Evolutionary conservation across 306 rosid genomes (phyloP).

Genomic region (Vigna radiata): DNA sequence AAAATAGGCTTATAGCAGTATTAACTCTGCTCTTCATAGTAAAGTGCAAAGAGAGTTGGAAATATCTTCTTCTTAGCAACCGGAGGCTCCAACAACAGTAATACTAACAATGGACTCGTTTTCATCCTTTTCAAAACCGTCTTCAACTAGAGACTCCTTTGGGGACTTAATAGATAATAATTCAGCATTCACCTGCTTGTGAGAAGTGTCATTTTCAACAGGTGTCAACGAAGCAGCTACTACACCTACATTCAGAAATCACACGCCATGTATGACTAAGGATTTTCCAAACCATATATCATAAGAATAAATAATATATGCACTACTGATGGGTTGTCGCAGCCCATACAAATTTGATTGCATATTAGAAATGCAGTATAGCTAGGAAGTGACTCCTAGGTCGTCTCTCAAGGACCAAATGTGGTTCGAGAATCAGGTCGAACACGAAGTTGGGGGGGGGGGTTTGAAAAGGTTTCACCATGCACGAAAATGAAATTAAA

Average conservation of each 20-base stretch:
- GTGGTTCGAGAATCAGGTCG: too few relatives aligned
- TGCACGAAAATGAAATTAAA: too few relatives aligned
- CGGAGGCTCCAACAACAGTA: constrained; percentile 94
- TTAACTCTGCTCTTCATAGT: constrained; percentile 89
- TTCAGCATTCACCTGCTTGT: constrained; percentile 56
- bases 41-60: constrained; percentile 93
- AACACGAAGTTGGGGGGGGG: too few relatives aligned
- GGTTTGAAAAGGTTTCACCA: too few relatives aligned
- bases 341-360: too few relatives aligned
- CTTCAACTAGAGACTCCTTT: constrained; percentile 47
- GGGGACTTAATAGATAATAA: constrained; percentile 45
- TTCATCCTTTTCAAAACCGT: constrained; percentile 40
- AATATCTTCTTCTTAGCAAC: constrained; percentile 96
- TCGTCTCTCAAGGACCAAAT: too few relatives aligned
- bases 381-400: too few relatives aligned
- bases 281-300: constrained; percentile 16
- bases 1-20: too few relatives aligned
- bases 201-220: constrained; percentile 51
- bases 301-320: neutral
- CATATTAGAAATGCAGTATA: too few relatives aligned
- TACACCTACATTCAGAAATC: constrained; percentile 53
- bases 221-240: constrained; percentile 51
- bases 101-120: constrained; percentile 70
- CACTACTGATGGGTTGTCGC: too few relatives aligned
- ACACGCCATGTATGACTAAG: constrained; percentile 11